Evolutionary conservation across 306 rosid genomes (phyloP), one percentile per base, ranked within the genome.

Genomic region (Prunus armeniaca): DNA sequence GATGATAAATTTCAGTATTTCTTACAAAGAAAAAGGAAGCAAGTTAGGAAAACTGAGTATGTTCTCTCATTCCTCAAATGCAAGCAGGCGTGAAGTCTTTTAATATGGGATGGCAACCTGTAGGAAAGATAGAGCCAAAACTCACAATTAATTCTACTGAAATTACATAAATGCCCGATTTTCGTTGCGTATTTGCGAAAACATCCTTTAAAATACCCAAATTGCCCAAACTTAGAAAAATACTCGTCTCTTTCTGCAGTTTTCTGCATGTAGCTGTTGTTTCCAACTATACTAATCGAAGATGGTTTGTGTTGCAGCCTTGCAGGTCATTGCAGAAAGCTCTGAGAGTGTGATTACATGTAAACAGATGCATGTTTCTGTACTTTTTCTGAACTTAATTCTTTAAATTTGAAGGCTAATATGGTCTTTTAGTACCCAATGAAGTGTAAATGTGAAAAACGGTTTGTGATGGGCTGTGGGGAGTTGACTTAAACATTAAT

Each of bases 161-260:
- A 86, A 89, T 86, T 93, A 19, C 96, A 20, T 10, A 83, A 84
- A 18, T 89, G 83, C 83, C 94, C 97, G 30, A 25, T 60, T 57
- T 28, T 71, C 62, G 14, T 72, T 56, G 22, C 5, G 19, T 55
- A 72, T 78, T 82, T 83, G 30, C 70, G 27, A 78, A 47, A 65
- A 18, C 43, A 61, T 73, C 76, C 30, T 54, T 75, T 71, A 45
- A 32, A 56, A 65, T 75, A 24, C 47, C 80, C 52, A 32, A 72
- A 73, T 17, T 76, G 77, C 57, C 66, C 73, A 43, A 58, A 47
- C 9, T 12, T 6, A 15, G 13, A 38, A 43, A 57, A 13, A 34
- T 11, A 34, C 27, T 60, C 28, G 67, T 82, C 61, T 4, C 9
- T 14, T 46, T 66, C 71, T 69, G 7, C 66, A 22, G 47, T 28